These are phyloP conservation scores for Monosporozyma aquatica DNA, from an alignment of 805 yeast species.

Conservation along the genomic window DNA sequence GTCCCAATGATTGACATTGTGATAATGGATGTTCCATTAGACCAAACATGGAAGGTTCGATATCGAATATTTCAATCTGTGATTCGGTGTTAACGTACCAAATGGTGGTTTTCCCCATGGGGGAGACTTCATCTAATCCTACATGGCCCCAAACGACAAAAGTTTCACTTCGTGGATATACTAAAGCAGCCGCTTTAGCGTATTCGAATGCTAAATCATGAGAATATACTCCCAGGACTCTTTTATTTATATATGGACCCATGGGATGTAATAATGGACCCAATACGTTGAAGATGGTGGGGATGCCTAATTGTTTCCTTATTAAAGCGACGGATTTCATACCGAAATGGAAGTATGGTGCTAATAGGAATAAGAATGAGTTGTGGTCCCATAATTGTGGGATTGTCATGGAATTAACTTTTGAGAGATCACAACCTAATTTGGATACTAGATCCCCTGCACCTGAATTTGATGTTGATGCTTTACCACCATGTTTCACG, in stretches of 20 bases:
- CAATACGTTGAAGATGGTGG: constrained; percentile 85
- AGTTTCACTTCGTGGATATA: constrained; percentile 43
- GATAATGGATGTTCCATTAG: constrained; percentile 60
- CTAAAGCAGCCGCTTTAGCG: constrained; percentile 65
- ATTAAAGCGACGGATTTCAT: constrained; percentile 75
- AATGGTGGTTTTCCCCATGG: constrained; percentile 69
- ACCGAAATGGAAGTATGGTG: constrained; percentile 90
- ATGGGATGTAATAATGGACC: constrained; percentile 95
- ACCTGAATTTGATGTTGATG: constrained; percentile 87
- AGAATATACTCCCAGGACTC: constrained; percentile 85
- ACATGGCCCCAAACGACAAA: constrained; percentile 90
- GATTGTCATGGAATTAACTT: constrained; percentile 57
- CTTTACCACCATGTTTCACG: constrained; percentile 96
- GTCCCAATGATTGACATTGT: constrained; percentile 75
- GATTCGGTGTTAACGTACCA: constrained; percentile 49
- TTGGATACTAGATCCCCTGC: constrained; percentile 79
- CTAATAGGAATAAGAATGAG: constrained; percentile 64
- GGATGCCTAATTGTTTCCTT: constrained; percentile 74
- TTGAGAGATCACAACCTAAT: constrained; percentile 74
- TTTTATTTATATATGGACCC: constrained; percentile 50
- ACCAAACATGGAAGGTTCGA: constrained; percentile 75
- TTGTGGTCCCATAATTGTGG: constrained; percentile 40
- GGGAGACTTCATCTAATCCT: constrained; percentile 90
- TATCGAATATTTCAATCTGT: constrained; percentile 35
- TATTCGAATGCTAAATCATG: constrained; percentile 71